Percentiles rank a stretch among this genome's conserved stretches.
Evolutionary conservation across 352 stramenopile genomes (phyloP).

Genomic region (Pythium myriotylum): DNA sequence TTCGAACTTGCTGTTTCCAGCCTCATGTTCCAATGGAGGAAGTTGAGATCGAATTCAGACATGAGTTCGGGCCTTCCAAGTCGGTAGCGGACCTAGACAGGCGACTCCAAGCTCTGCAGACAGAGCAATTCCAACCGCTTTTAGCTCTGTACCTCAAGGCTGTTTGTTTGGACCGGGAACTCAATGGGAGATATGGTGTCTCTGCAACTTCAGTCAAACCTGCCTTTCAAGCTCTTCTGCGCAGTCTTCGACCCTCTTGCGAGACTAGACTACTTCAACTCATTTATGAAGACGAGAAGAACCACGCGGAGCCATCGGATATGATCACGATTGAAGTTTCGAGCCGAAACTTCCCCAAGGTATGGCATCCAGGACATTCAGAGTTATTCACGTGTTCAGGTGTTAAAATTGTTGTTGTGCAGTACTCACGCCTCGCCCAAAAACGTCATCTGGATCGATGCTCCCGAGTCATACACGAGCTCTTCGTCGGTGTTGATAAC

Average conservation of each 20-base stretch:
- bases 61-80: slow-evolving; percentile 43
- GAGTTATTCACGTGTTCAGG: background rate
- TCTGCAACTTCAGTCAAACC: slow-evolving; percentile 35
- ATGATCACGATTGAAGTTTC: slow-evolving; percentile 57
- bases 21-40: slow-evolving; percentile 42
- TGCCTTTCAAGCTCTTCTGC: slow-evolving; percentile 51
- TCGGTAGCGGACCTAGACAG: slow-evolving; percentile 39
- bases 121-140: slow-evolving; percentile 37
- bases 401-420: too few species aligned
- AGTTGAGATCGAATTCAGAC: slow-evolving; percentile 43
- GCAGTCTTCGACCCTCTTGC: slow-evolving; percentile 51
- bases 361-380: slow-evolving; percentile 16
- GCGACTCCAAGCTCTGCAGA: slow-evolving; percentile 44
- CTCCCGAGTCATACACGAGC: slow-evolving; percentile 51
- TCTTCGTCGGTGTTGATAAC: slow-evolving; percentile 40
- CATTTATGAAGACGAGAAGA: slow-evolving; percentile 69
- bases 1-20: slow-evolving; percentile 62
- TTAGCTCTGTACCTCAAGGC: slow-evolving; percentile 59
- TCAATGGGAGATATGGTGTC: slow-evolving; percentile 27
- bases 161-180: slow-evolving; percentile 40
- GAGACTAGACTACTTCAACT: slow-evolving; percentile 67
- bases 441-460: slow-evolving; percentile 57
- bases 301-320: slow-evolving; percentile 41
- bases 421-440: slow-evolving; percentile 53
- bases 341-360: slow-evolving; percentile 63